Conservation (phyloP, 345 rosid genomes). For the Balakata baccata region DNA sequence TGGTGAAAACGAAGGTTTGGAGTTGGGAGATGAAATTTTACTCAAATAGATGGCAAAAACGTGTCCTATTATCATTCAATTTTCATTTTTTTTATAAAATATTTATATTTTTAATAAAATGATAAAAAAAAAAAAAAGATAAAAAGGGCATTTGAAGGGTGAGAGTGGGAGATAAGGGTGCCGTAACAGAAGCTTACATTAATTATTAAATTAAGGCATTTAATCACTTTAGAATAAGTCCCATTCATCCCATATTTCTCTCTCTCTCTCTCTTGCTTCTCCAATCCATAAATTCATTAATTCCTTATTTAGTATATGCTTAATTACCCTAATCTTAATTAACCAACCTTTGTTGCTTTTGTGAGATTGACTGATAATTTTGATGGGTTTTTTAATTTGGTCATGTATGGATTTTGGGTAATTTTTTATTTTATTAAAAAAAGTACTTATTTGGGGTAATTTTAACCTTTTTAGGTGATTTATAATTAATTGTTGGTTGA, state of each 20-base stretch:
- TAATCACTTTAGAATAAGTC: constrained; percentile 17
- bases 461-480: no score
- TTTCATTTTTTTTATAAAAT: neutral
- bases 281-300: neutral
- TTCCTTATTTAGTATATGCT: neutral
- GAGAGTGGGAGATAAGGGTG: constrained; percentile 14
- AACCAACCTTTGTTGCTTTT: neutral
- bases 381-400: neutral
- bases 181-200: constrained; percentile 10
- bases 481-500: no score
- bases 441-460: no score
- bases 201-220: neutral
- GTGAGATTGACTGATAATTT: neutral
- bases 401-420: no score
- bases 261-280: constrained; percentile 4
- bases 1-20: neutral
- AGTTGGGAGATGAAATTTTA: neutral
- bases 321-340: neutral
- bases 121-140: neutral
- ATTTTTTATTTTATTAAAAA: no score
- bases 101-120: neutral
- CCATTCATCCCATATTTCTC: constrained; percentile 4
- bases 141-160: neutral
- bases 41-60: constrained; percentile 13
- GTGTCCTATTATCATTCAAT: constrained; percentile 14